Percentiles rank a stretch among this genome's conserved stretches.
Evolutionary conservation across 2,329 filamentous ascomycete species (phyloP).

Genomic region (Diaporthe sp.): DNA sequence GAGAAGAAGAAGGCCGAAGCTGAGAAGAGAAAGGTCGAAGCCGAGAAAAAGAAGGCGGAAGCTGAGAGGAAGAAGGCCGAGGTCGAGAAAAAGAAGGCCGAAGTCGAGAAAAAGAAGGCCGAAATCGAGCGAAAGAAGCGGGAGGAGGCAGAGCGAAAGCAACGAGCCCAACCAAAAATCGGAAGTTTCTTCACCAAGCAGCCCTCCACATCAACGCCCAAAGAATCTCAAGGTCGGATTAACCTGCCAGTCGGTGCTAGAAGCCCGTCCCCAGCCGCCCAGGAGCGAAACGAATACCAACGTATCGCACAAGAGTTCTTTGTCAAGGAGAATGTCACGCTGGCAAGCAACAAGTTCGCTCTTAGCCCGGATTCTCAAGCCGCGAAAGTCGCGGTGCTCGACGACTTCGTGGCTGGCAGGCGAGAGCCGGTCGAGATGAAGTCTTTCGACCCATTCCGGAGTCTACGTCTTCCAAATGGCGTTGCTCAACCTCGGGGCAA

Average conservation of each 20-base stretch:
- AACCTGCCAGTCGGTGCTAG: constrained; percentile 42
- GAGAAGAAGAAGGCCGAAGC: constrained; percentile 48
- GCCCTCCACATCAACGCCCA: constrained; percentile 54
- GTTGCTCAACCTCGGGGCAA: constrained; percentile 59
- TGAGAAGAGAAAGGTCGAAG: constrained; percentile 57
- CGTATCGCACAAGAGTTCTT: constrained; percentile 87
- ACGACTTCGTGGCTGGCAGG: constrained; percentile 64
- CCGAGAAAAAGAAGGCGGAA: constrained; percentile 49
- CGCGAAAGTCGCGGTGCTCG: constrained; percentile 65
- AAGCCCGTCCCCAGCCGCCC: constrained; percentile 43
- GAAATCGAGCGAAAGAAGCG: constrained; percentile 51
- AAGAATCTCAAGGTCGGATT: constrained; percentile 50
- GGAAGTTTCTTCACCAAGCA: constrained; percentile 60
- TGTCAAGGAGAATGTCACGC: constrained; percentile 77
- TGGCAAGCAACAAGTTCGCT: constrained; percentile 73
- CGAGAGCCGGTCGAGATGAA: constrained; percentile 59
- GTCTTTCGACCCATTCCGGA: constrained; percentile 60
- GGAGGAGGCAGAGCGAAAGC: constrained; percentile 66
- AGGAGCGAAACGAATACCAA: constrained; percentile 67
- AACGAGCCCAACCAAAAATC: constrained; percentile 62
- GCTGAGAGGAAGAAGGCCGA: constrained; percentile 51
- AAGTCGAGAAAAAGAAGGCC: constrained; percentile 63
- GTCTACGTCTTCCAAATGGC: constrained; percentile 61
- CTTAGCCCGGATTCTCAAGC: constrained; percentile 70
- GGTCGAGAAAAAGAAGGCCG: constrained; percentile 51